Evolutionary conservation across 2,329 filamentous ascomycete genomes (phyloP), one percentile per base, ranked within the genome.

Genomic region (Penicillium glabrum): DNA sequence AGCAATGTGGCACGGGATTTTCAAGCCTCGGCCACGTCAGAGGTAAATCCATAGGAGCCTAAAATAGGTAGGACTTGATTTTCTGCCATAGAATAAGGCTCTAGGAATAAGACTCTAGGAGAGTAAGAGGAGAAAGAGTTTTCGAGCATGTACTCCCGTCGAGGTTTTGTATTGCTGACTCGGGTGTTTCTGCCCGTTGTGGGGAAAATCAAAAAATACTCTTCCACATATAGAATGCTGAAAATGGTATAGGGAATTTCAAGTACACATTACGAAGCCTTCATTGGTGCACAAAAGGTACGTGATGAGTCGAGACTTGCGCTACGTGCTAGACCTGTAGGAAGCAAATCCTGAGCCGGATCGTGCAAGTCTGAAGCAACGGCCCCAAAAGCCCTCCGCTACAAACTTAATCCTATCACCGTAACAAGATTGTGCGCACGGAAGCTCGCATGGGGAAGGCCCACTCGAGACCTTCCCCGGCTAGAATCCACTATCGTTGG

Each of bases 11-110:
- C 63, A 57, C 53, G 56, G 51, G 53, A 54, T 56, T 62, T 64
- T 58, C 56, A 53, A 59, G 60, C 58, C 56, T 56, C 54, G 61
- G 57, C 64, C 72, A 74, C 71, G 72, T 74, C 72, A 74, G 69
- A 68, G 61, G 57, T 59, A 45, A 47, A 55, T 55, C 52, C 59
- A 59, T 58, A 56, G 27, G 53, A 44, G 51, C 46, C 46, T 53
- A 31, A 49, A 52, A 46, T 47, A 44, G 23, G 31, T 29, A 41
- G 29, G 29, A 16, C 23, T 43, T 53, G 29, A 26, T 33, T 39
- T 46, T 37, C 39, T 14, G 2, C 16, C 19, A 8, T 45, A 27
- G n/a, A 35, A 19, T 10, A 19, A 11, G 31, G 35, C 45, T 31
- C 10, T 16, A 21, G 16, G n/a, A 3, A 19, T 29, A 10, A 29